Conservation (phyloP, 169 alveolate species). For the Toxoplasma gondii region DNA sequence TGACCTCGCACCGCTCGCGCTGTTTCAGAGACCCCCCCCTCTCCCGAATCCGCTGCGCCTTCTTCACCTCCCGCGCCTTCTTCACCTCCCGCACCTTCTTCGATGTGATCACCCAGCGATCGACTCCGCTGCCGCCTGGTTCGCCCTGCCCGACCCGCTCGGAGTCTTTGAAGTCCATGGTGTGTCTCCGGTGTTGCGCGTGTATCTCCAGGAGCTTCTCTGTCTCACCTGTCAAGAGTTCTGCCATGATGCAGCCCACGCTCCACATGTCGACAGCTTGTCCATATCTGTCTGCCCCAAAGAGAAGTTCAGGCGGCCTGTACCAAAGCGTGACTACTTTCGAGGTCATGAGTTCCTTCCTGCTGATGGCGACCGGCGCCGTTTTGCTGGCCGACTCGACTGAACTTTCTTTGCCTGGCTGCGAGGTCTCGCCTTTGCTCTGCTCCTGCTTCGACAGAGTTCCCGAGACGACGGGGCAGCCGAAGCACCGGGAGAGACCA, state of each 20-base stretch:
- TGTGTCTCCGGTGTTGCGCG: no score
- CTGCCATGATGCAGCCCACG: conserved; percentile 81
- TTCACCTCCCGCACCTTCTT: no score
- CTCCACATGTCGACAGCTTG: conserved; percentile 95
- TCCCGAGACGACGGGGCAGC: conserved; percentile 68
- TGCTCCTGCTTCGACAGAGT: background rate
- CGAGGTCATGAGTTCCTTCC: conserved; percentile 83
- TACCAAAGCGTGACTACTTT: conserved; percentile 94
- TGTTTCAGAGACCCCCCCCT: no score
- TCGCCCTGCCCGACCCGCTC: no score
- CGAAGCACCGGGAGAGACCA: conserved; percentile 86
- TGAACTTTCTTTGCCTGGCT: background rate
- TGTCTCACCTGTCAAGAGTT: conserved; percentile 42
- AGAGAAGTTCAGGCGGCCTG: conserved; percentile 95
- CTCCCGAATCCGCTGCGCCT: no score
- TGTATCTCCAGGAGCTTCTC: no score
- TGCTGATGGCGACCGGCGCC: conserved; percentile 59
- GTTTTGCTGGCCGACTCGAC: background rate
- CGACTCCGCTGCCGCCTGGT: no score
- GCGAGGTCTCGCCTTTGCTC: background rate
- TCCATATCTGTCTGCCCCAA: conserved; percentile 89
- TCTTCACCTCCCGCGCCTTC: no score
- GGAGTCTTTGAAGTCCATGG: no score
- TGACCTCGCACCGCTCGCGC: no score
- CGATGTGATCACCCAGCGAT: no score